A percentile compares a stretch with the other conserved stretches of the same genome.
Conservation (phyloP, 2,329 filamentous ascomycete species). For the Cladorrhinum sp. region DNA sequence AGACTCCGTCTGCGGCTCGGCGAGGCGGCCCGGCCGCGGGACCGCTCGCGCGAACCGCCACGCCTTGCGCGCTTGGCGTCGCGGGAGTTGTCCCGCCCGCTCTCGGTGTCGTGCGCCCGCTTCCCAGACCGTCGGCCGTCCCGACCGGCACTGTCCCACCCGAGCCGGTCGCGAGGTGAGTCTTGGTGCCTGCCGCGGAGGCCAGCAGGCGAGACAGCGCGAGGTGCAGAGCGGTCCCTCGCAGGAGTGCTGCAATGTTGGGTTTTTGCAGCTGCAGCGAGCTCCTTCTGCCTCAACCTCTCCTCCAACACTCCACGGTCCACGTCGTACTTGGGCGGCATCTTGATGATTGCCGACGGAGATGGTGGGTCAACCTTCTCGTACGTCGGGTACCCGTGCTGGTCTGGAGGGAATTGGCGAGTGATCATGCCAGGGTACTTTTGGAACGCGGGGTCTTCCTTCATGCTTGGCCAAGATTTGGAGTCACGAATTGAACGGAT, state of each 20-base stretch:
- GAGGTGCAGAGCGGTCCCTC: neutral
- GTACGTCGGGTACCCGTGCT: slow-evolving; percentile 30
- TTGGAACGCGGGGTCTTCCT: slow-evolving; percentile 44
- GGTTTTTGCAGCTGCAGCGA: neutral
- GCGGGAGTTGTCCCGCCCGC: neutral
- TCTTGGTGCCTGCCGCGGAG: neutral
- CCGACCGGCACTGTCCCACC: neutral
- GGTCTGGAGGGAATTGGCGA: slow-evolving; percentile 24
- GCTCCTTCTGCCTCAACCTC: neutral
- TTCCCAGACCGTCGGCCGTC: neutral
- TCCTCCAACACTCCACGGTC: neutral
- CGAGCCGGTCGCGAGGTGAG: neutral
- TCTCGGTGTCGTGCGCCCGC: neutral
- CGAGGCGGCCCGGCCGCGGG: slow-evolving; percentile 1
- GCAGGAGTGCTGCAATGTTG: neutral
- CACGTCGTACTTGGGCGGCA: slow-evolving; percentile 20
- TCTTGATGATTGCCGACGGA: slow-evolving; percentile 19
- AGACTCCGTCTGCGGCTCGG: slow-evolving; percentile 7
- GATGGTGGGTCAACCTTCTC: slow-evolving; percentile 19
- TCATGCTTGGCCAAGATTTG: slow-evolving; percentile 38
- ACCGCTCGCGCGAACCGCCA: neutral
- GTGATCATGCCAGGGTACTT: slow-evolving; percentile 29
- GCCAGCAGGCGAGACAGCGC: neutral
- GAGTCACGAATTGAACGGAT: slow-evolving; percentile 40
- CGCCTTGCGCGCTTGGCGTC: neutral